Base-by-base conservation (phyloP, 805 yeast species). In the Hyphopichia homilentoma region DNA sequence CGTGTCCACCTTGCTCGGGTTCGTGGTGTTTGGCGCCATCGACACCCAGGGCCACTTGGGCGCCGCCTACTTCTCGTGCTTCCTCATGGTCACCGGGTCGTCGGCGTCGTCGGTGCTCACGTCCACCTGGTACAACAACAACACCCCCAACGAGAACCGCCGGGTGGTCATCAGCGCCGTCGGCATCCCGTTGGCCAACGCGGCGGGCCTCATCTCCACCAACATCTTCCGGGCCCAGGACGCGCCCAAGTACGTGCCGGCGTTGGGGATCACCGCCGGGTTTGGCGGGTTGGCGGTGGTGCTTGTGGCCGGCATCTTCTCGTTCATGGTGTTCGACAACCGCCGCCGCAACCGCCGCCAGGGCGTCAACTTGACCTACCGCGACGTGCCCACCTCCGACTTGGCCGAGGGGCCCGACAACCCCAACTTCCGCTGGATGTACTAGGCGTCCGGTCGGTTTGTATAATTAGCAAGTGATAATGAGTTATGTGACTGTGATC, bases 71-170 rank as follows among this genome's bases (percentile, higher is more conserved):
- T 64, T 66, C 41, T 55, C 69, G 2, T 61, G 68, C 38, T 67
- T 67, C 48, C 52, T 68, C 35, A 70, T 71, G 74, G 65, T 73
- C 4, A 64, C 75, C 7, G 76, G 77, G 16, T 61, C 68, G 6
- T 56, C 70, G 4, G 70, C 73, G 7, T 65, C 74, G 2, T 70
- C 76, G 3, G 76, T 71, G 4, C 48, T 71, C 26, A 65, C 71
- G 1, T 68, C 75, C 1, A 66, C 75, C 1, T 71, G 76, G 77
- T 71, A 68, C 40, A 68, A 63, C 33, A 70, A 71, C 45, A 71
- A 71, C 36, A 67, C 67, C 2, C 73, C 75, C 4, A 66, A 68
- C 34, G 67, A 59, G 33, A 63, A 61, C 32, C 52, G 73, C 27
- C 61, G 76, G 35, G 73, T 65, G 7, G 70, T 68, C 14, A 50